Percentiles rank a stretch among this genome's conserved stretches.
These are phyloP conservation scores for Fusarium multiceps DNA, from an alignment of 2,329 filamentous ascomycete genomes.

Conservation along the genomic window DNA sequence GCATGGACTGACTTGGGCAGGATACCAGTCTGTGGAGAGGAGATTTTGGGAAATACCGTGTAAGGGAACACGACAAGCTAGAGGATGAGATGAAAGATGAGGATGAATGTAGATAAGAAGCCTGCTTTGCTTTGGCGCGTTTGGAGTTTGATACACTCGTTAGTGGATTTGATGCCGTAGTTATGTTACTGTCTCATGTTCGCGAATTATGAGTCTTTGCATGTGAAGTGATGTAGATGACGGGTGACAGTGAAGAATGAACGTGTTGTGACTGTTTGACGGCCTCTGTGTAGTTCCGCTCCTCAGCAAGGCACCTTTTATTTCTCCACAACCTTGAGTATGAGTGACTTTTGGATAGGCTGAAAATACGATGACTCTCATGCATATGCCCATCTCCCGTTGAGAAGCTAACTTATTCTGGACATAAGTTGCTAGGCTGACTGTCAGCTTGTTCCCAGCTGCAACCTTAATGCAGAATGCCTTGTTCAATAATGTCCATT, in stretches of 20 bases:
- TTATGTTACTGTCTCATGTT: slow-evolving; percentile 1
- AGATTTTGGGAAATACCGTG: slow-evolving; percentile 23
- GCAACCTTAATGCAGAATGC: neutral
- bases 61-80: slow-evolving; percentile 5
- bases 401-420: neutral
- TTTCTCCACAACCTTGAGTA: neutral
- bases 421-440: neutral
- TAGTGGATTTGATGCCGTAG: slow-evolving; percentile 16
- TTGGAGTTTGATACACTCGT: slow-evolving; percentile 36
- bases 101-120: slow-evolving; percentile 37
- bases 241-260: neutral
- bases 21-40: slow-evolving; percentile 11
- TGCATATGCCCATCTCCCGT: neutral
- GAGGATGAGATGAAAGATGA: slow-evolving; percentile 12
- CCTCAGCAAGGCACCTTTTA: too few species aligned
- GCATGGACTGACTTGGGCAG: slow-evolving; percentile 30
- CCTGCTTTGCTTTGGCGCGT: slow-evolving; percentile 35
- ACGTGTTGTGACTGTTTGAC: neutral
- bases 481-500: neutral
- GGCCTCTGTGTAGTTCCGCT: too few species aligned
- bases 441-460: neutral
- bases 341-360: neutral
- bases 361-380: neutral
- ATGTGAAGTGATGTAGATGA: neutral
- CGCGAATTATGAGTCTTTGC: too few species aligned